phyloP scores from a whole-genome alignment of 2,329 filamentous ascomycete species.

The Fusarium hainanense region DNA sequence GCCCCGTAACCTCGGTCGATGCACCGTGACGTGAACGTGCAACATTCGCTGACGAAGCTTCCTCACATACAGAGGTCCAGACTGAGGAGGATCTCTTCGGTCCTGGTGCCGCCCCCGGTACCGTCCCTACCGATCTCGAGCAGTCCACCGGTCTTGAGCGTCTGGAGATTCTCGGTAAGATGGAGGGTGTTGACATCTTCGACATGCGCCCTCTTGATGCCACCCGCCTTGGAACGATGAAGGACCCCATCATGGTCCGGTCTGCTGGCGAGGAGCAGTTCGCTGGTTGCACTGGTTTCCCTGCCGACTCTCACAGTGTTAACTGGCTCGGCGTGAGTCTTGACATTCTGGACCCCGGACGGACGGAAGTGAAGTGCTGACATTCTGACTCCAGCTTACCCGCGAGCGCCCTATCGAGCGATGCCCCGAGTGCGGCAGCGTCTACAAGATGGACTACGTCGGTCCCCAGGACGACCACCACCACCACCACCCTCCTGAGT shows the following conservation, averaged over 20 bases:
- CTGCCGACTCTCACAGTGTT: slow-evolving; percentile 90
- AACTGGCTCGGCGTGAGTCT: slow-evolving; percentile 87
- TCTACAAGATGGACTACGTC: slow-evolving; percentile 98
- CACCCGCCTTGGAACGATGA: slow-evolving; percentile 88
- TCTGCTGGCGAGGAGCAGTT: slow-evolving; percentile 97
- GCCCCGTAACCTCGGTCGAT: slow-evolving; percentile 42
- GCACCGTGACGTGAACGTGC: slow-evolving; percentile 26
- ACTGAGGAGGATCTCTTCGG: slow-evolving; percentile 83
- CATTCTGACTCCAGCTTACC: slow-evolving; percentile 69
- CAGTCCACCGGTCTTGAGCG: slow-evolving; percentile 98
- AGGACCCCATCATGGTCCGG: slow-evolving; percentile 90
- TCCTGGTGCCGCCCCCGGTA: slow-evolving; percentile 83
- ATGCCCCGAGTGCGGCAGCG: slow-evolving; percentile 95
- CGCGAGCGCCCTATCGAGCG: slow-evolving; percentile 92
- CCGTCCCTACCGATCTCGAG: slow-evolving; percentile 92
- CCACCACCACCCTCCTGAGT: slow-evolving; percentile 68
- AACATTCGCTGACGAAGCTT: slow-evolving; percentile 39
- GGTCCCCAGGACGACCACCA: slow-evolving; percentile 82
- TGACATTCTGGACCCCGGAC: slow-evolving; percentile 20
- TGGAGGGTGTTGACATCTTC: slow-evolving; percentile 98
- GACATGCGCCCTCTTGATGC: slow-evolving; percentile 97
- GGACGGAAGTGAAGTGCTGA: slow-evolving; percentile 32
- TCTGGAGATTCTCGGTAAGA: slow-evolving; percentile 98
- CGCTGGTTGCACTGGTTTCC: slow-evolving; percentile 93
- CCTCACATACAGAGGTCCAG: slow-evolving; percentile 77